These are phyloP conservation scores for Drosera capensis DNA, from an alignment of 148 eudicot genomes.

Conservation along the genomic window DNA sequence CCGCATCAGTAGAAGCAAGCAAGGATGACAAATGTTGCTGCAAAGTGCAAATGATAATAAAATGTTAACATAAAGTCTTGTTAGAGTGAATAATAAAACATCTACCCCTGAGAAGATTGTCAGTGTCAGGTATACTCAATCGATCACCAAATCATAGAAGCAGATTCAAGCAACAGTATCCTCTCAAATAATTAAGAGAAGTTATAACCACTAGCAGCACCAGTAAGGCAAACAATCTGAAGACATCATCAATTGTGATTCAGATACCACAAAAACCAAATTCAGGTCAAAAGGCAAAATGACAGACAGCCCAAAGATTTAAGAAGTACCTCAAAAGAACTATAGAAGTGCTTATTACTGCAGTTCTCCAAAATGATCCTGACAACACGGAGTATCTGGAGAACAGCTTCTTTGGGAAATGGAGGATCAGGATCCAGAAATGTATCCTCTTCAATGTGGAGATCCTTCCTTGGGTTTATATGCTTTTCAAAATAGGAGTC, in stretches of 20 bases:
- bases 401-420: slow-evolving; percentile 89
- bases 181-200: too few species aligned
- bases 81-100: not conserved
- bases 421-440: slow-evolving; percentile 73
- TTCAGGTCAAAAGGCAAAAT: not conserved
- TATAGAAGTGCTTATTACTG: slow-evolving; percentile 83
- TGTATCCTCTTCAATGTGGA: slow-evolving; percentile 62
- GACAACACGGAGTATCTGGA: slow-evolving; percentile 74
- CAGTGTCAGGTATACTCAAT: too few species aligned
- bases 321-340: slow-evolving; percentile 71
- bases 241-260: not conserved
- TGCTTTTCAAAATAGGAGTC: slow-evolving; percentile 80
- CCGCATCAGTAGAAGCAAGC: slow-evolving; percentile 84
- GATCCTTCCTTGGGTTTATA: slow-evolving; percentile 76
- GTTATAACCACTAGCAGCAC: too few species aligned
- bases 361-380: slow-evolving; percentile 84
- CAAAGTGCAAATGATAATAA: slow-evolving; percentile 8
- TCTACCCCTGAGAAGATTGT: not conserved
- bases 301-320: too few species aligned
- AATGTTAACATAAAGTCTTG: not conserved
- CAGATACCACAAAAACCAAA: not conserved
- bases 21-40: slow-evolving; percentile 83
- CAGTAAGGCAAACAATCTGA: too few species aligned
- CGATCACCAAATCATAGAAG: too few species aligned
- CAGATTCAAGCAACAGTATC: too few species aligned